Evolutionary conservation across 768 basidiomycete species (phyloP).

Genomic region (Leccinum subgranulosum): DNA sequence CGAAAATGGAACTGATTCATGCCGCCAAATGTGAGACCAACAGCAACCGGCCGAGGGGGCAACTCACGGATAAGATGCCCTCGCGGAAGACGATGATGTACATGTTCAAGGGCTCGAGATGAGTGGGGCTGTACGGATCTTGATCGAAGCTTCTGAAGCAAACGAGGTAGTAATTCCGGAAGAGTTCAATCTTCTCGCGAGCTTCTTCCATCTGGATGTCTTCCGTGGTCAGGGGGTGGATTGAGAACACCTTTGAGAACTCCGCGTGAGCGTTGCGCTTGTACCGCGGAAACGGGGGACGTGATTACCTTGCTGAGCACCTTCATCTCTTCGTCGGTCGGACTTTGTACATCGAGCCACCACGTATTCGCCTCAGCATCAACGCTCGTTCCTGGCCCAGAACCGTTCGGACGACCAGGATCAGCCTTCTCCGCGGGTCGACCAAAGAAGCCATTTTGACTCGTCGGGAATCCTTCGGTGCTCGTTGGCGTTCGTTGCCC

Average conservation of each 20-base stretch:
- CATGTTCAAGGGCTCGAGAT: slow-evolving; percentile 98
- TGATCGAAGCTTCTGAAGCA: slow-evolving; percentile 99
- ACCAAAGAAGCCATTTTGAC: too few species aligned
- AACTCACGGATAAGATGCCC: slow-evolving; percentile 85
- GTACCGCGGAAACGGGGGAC: not conserved
- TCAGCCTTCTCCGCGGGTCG: too few species aligned
- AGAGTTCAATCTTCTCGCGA: slow-evolving; percentile 98
- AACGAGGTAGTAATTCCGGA: slow-evolving; percentile 97
- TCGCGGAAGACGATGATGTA: slow-evolving; percentile 99
- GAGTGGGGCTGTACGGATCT: slow-evolving; percentile 94
- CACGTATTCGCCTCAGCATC: slow-evolving; percentile 80
- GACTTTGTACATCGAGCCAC: slow-evolving; percentile 94
- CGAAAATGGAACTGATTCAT: slow-evolving; percentile 88
- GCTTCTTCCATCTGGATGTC: slow-evolving; percentile 99
- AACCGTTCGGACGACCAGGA: slow-evolving; percentile 20
- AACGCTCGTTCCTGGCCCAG: slow-evolving; percentile 15
- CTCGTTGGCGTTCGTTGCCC: slow-evolving; percentile 9
- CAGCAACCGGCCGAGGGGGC: not conserved
- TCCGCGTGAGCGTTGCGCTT: not conserved
- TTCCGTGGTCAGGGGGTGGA: slow-evolving; percentile 97
- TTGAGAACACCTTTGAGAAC: slow-evolving; percentile 76
- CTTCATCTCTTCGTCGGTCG: slow-evolving; percentile 99
- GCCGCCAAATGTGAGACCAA: not conserved
- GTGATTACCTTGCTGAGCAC: slow-evolving; percentile 79
- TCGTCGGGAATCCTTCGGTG: slow-evolving; percentile 1